These are phyloP conservation scores for Phalaenopsis aphrodite DNA, from an alignment of 106 monocot genomes.

Conservation along the genomic window DNA sequence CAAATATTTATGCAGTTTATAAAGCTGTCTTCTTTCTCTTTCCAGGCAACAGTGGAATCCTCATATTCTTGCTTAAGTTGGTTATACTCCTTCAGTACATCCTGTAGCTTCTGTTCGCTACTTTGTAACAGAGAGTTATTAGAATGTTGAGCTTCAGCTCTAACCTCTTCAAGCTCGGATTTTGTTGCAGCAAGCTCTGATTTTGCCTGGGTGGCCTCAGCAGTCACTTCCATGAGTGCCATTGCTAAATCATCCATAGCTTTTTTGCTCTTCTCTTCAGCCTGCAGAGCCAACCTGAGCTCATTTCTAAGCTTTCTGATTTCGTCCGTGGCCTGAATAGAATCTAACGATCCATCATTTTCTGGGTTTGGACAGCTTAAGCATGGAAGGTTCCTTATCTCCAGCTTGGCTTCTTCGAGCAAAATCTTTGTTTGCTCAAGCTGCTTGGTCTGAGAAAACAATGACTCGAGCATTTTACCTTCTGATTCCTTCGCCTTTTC, in stretches of 20 bases:
- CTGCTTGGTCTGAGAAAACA: conserved; percentile 4
- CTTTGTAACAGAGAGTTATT: conserved; percentile 13
- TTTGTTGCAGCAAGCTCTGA: conserved; percentile 17
- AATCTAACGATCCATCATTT: background rate
- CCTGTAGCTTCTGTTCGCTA: conserved; percentile 27
- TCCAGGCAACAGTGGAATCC: conserved; percentile 35
- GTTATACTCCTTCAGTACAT: conserved; percentile 21
- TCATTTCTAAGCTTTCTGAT: conserved; percentile 1
- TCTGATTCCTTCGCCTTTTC: background rate
- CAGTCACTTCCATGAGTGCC: conserved; percentile 48
- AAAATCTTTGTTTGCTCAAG: conserved; percentile 5
- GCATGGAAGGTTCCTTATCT: background rate
- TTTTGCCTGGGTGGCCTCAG: conserved; percentile 15
- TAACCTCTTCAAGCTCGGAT: conserved; percentile 19
- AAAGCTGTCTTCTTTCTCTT: conserved; percentile 41
- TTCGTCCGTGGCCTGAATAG: background rate
- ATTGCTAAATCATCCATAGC: conserved; percentile 57
- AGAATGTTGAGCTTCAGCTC: conserved; percentile 17
- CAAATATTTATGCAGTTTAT: conserved; percentile 42
- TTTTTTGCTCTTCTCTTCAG: conserved; percentile 11
- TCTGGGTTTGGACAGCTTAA: background rate
- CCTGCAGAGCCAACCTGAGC: background rate
- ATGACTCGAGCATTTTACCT: background rate
- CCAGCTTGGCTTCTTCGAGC: conserved; percentile 7
- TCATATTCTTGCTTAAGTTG: conserved; percentile 41